A percentile compares a stretch with the other conserved stretches of the same genome.
Evolutionary conservation across 2,329 filamentous ascomycete genomes (phyloP).

Genomic region (Ophiosphaerella narmari): DNA sequence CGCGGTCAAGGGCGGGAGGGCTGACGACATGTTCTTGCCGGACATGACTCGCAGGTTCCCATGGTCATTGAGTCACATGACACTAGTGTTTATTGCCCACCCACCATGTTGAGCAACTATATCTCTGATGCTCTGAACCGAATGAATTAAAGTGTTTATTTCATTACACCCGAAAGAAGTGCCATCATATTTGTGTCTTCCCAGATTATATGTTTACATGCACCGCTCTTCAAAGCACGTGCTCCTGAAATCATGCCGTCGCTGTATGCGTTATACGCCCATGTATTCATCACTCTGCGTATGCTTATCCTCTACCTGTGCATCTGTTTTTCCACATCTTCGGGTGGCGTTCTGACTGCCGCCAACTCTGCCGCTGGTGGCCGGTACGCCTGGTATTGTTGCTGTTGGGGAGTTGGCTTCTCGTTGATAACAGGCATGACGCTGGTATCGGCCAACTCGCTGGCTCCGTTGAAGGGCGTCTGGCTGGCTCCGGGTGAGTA

Average conservation of each 20-base stretch:
- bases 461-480: slow-evolving; percentile 9
- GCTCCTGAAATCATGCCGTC: neutral
- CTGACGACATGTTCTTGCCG: slow-evolving; percentile 19
- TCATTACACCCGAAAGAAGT: too few species aligned
- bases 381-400: slow-evolving; percentile 32
- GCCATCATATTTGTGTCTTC: neutral
- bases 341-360: slow-evolving; percentile 25
- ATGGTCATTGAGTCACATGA: too few species aligned
- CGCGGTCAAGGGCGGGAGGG: slow-evolving; percentile 17
- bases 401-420: slow-evolving; percentile 11
- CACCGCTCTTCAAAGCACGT: neutral
- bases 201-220: slow-evolving; percentile 9
- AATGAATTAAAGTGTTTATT: too few species aligned
- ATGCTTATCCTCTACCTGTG: neutral
- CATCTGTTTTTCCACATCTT: slow-evolving; percentile 27
- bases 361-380: slow-evolving; percentile 30
- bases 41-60: slow-evolving; percentile 15
- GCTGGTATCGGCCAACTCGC: slow-evolving; percentile 26
- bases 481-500: slow-evolving; percentile 33
- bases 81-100: too few species aligned
- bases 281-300: neutral
- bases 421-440: slow-evolving; percentile 17
- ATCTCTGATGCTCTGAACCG: too few species aligned
- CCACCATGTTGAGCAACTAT: too few species aligned
- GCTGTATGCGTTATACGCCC: neutral